Conservation (phyloP, 129 eudicot species). For the Chrysanthemum seticuspe region DNA sequence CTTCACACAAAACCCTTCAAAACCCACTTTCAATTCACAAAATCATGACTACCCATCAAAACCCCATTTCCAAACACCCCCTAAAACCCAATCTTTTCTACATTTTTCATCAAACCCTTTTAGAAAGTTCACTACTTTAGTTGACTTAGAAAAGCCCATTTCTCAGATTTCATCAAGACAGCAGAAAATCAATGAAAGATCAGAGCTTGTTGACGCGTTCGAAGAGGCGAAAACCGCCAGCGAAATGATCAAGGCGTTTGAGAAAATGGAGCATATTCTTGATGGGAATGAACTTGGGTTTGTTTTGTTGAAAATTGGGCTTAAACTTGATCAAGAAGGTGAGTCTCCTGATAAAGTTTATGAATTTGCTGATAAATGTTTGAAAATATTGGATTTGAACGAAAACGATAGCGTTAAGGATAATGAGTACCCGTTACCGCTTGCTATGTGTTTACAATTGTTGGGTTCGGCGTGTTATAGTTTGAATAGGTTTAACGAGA, state of each 20-base stretch:
- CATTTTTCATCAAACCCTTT: too few relatives aligned
- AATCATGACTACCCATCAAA: constrained; percentile 24
- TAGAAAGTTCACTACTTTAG: constrained; percentile 47
- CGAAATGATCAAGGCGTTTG: constrained; percentile 62
- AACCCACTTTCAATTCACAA: constrained; percentile 20
- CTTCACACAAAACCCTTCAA: background rate
- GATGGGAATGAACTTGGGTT: constrained; percentile 68
- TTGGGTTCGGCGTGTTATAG: constrained; percentile 70
- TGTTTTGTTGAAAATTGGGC: constrained; percentile 73
- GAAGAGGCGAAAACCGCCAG: constrained; percentile 69
- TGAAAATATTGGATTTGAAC: constrained; percentile 47
- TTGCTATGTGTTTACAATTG: constrained; percentile 83
- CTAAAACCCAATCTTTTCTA: constrained; percentile 33
- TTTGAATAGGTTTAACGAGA: constrained; percentile 72
- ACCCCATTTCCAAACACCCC: constrained; percentile 40
- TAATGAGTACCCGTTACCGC: constrained; percentile 43
- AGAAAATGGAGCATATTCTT: constrained; percentile 53
- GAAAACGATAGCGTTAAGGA: constrained; percentile 33
- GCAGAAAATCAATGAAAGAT: constrained; percentile 57
- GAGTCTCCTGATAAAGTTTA: constrained; percentile 67
- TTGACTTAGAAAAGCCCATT: constrained; percentile 27
- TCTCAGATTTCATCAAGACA: constrained; percentile 64
- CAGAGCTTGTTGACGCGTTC: constrained; percentile 71
- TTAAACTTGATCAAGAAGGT: constrained; percentile 79
- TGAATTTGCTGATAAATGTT: constrained; percentile 61